These are phyloP conservation scores for Beverwykella pulmonaria DNA, from an alignment of 495 filamentous ascomycete genomes.

Conservation along the genomic window DNA sequence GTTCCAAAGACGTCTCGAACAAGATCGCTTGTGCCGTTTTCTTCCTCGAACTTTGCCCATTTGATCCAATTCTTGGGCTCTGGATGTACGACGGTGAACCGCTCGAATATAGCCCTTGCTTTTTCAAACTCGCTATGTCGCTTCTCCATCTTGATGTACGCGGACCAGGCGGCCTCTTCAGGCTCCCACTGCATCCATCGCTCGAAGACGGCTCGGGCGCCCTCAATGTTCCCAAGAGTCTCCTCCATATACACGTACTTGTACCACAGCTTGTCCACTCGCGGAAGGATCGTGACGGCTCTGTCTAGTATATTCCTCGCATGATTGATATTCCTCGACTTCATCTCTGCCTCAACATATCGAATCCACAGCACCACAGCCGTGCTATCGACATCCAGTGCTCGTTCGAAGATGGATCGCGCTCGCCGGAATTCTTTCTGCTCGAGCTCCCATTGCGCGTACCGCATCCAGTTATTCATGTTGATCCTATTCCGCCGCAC, in stretches of 20 bases:
- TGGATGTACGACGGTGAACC: conserved; percentile 91
- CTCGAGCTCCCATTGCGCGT: conserved; percentile 95
- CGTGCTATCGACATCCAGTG: conserved; percentile 87
- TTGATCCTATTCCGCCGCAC: conserved; percentile 91
- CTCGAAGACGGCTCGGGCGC: conserved; percentile 93
- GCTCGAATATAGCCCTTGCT: conserved; percentile 81
- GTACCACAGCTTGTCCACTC: conserved; percentile 96
- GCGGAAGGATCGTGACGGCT: conserved; percentile 87
- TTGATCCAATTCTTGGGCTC: conserved; percentile 98
- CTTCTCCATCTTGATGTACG: conserved; percentile 97
- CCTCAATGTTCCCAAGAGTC: conserved; percentile 89
- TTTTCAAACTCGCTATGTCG: conserved; percentile 86
- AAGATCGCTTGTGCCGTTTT: conserved; percentile 84
- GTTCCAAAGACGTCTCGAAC: conserved; percentile 90
- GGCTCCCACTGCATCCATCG: conserved; percentile 99
- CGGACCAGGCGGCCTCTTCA: conserved; percentile 90
- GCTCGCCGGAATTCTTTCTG: conserved; percentile 98
- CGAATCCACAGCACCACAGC: conserved; percentile 82
- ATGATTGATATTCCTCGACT: conserved; percentile 86
- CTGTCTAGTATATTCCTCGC: conserved; percentile 92
- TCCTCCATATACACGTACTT: conserved; percentile 99
- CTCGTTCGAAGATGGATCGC: conserved; percentile 93
- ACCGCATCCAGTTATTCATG: conserved; percentile 98
- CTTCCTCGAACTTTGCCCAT: conserved; percentile 97
- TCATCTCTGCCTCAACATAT: conserved; percentile 97